Percentiles rank a stretch among this genome's conserved stretches.
Conservation (phyloP, 2,329 filamentous ascomycete genomes). For the Aspergillus persii region DNA sequence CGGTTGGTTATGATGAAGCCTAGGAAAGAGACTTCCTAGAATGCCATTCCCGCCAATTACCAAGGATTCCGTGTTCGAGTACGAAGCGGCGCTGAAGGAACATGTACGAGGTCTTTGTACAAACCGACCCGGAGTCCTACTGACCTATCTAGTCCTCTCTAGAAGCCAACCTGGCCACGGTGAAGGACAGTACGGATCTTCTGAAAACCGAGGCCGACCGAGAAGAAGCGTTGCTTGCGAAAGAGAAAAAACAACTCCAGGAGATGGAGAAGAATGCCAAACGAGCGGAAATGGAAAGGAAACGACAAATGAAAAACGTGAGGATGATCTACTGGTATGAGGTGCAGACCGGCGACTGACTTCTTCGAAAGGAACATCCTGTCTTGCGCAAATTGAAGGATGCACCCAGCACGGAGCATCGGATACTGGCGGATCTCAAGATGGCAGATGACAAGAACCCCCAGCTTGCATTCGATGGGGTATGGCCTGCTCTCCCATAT, state of each 20-base stretch:
- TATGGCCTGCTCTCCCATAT: constrained; percentile 16
- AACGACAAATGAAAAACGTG: constrained; percentile 43
- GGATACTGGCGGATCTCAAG: constrained; percentile 26
- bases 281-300: constrained; percentile 37
- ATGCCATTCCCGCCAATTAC: constrained; percentile 47
- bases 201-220: constrained; percentile 42
- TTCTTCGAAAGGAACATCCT: constrained; percentile 38
- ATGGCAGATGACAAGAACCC: constrained; percentile 25
- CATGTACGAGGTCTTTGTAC: constrained; percentile 31
- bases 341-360: constrained; percentile 12
- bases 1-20: constrained; percentile 20
- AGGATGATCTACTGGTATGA: background rate
- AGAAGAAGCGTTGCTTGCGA: constrained; percentile 42
- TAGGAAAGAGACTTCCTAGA: constrained; percentile 42
- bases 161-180: constrained; percentile 40
- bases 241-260: constrained; percentile 40
- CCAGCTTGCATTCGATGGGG: constrained; percentile 32
- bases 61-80: constrained; percentile 44
- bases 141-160: constrained; percentile 32
- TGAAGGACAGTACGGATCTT: constrained; percentile 39
- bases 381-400: constrained; percentile 37
- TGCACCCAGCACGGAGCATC: constrained; percentile 13
- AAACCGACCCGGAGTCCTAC: background rate
- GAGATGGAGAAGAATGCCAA: constrained; percentile 46
- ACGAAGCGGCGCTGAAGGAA: constrained; percentile 43